A percentile compares a stretch with the other conserved stretches of the same genome.
These are phyloP conservation scores for Nemania serpens DNA, from an alignment of 2,329 filamentous ascomycete genomes.

Conservation along the genomic window DNA sequence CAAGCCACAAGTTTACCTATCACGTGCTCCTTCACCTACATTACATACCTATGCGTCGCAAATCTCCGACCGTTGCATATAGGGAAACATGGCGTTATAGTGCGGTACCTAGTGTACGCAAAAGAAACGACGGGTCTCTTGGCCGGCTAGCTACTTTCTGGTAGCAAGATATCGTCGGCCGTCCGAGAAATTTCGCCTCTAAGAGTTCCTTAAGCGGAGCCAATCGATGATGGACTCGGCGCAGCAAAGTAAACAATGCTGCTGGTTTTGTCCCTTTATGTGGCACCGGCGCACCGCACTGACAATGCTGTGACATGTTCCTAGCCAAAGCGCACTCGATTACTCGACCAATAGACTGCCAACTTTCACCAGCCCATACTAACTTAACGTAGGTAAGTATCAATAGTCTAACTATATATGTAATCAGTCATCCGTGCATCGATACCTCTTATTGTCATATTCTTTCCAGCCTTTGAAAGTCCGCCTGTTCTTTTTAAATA, in stretches of 20 bases:
- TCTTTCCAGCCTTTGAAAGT: background rate
- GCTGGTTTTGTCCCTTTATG: background rate
- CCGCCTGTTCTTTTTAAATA: background rate
- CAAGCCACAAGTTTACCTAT: too few relatives aligned
- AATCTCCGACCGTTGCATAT: conserved; percentile 4
- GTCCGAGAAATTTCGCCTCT: background rate
- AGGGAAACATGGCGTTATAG: background rate
- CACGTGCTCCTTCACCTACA: too few relatives aligned
- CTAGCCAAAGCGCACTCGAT: too few relatives aligned
- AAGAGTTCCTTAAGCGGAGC: too few relatives aligned
- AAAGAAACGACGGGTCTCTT: conserved; percentile 13
- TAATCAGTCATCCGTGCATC: conserved; percentile 1
- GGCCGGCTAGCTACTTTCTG: background rate
- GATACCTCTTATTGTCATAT: too few relatives aligned
- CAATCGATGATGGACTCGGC: too few relatives aligned
- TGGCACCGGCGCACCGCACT: background rate
- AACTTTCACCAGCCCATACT: too few relatives aligned
- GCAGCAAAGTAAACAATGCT: background rate
- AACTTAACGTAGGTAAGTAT: background rate
- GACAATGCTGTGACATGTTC: conserved; percentile 9
- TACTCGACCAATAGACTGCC: too few relatives aligned
- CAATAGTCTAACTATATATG: background rate
- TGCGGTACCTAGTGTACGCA: background rate
- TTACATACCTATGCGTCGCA: background rate
- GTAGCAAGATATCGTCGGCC: background rate